These are phyloP conservation scores for Piromyces sp. DNA, from an alignment of 192 early-diverging fungal genomes.

Conservation along the genomic window DNA sequence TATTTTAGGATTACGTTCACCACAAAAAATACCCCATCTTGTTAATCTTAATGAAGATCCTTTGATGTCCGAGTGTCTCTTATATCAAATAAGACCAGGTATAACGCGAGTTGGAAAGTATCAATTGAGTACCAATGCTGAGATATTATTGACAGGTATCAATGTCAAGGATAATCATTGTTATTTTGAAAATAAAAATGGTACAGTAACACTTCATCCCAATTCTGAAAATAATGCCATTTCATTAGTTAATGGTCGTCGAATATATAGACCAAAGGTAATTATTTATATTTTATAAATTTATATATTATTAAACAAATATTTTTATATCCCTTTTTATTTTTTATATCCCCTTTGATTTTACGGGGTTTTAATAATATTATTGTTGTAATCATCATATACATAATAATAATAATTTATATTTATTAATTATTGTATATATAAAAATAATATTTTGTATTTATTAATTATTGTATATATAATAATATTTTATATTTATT, in stretches of 20 bases:
- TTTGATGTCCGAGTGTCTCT: constrained; percentile 70
- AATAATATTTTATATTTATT: too few relatives aligned
- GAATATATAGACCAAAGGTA: constrained; percentile 22
- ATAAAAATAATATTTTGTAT: too few relatives aligned
- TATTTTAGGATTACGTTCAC: constrained; percentile 53
- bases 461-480: too few relatives aligned
- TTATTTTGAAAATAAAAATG: constrained; percentile 44
- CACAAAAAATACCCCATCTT: constrained; percentile 64
- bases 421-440: too few relatives aligned
- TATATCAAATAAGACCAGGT: constrained; percentile 71
- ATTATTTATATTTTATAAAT: not conserved
- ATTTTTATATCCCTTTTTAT: too few relatives aligned
- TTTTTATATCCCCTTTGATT: too few relatives aligned
- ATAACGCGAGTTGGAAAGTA: constrained; percentile 44
- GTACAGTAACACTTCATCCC: constrained; percentile 42
- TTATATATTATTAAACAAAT: too few relatives aligned
- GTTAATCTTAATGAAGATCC: constrained; percentile 83
- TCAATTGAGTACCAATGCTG: constrained; percentile 9
- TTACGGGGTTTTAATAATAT: too few relatives aligned
- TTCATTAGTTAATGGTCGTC: constrained; percentile 65
- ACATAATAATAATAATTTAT: too few relatives aligned
- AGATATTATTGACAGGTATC: constrained; percentile 43
- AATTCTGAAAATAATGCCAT: constrained; percentile 15
- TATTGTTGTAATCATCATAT: too few relatives aligned
- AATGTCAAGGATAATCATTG: constrained; percentile 51